A percentile compares a stretch with the other conserved stretches of the same genome.
Conservation (phyloP, 495 filamentous ascomycete genomes). For the Penicillium egyptiacum region DNA sequence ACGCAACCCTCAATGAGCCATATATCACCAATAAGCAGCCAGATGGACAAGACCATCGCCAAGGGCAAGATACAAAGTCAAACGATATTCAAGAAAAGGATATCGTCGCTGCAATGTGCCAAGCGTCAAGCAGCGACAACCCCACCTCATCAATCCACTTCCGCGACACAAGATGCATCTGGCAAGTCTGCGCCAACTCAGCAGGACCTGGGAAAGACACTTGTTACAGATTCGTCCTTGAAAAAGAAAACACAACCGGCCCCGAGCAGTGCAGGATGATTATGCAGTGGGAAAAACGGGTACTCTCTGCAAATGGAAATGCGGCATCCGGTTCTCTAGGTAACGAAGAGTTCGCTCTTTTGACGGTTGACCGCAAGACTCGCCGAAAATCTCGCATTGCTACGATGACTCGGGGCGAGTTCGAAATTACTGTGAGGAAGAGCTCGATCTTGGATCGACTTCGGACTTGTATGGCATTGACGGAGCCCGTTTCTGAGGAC, state of each 20-base stretch:
- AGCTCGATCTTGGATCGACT: conserved; percentile 26
- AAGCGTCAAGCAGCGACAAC: background rate
- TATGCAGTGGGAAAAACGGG: conserved; percentile 30
- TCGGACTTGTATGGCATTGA: conserved; percentile 23
- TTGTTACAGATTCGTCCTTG: conserved; percentile 24
- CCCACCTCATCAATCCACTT: conserved; percentile 20
- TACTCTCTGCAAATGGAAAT: background rate
- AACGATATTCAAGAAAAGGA: conserved; percentile 15
- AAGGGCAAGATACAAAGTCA: conserved; percentile 13
- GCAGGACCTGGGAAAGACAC: conserved; percentile 11
- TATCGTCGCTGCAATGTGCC: conserved; percentile 26
- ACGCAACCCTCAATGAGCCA: conserved; percentile 34
- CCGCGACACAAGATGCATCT: conserved; percentile 21
- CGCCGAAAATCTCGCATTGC: conserved; percentile 28
- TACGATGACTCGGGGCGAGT: conserved; percentile 23
- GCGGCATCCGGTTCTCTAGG: background rate
- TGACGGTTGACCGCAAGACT: conserved; percentile 28
- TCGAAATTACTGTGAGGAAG: conserved; percentile 30
- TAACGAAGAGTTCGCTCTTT: conserved; percentile 22
- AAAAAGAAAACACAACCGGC: conserved; percentile 5
- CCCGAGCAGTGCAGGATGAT: conserved; percentile 19
- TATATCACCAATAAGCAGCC: conserved; percentile 14
- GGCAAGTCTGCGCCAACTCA: conserved; percentile 16
- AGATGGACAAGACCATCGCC: background rate
- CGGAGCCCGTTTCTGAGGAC: conserved; percentile 10